phyloP scores from a whole-genome alignment of 1,284 basidiomycete genomes.

The Sanguinoderma infundibulare region DNA sequence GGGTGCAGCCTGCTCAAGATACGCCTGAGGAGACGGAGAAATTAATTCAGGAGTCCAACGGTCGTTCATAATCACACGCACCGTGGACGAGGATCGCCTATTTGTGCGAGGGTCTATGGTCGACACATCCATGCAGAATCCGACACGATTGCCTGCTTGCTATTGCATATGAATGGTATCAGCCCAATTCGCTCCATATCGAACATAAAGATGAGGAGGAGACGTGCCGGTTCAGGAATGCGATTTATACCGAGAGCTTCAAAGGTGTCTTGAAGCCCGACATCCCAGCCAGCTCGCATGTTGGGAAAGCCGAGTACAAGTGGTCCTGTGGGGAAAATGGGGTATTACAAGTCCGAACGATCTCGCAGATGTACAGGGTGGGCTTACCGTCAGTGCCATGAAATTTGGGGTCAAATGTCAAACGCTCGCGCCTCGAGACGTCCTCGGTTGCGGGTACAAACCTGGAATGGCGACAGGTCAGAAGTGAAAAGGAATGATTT shows the following conservation, averaged over 20 bases:
- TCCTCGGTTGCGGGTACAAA: slow-evolving; percentile 8
- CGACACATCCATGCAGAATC: slow-evolving; percentile 3
- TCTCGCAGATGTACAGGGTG: neutral
- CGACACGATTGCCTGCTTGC: slow-evolving; percentile 3
- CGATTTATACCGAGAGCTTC: slow-evolving; percentile 1
- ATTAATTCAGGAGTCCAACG: neutral
- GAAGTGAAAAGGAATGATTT: neutral
- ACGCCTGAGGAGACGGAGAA: slow-evolving; percentile 15
- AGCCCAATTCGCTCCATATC: neutral
- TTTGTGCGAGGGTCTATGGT: slow-evolving; percentile 12
- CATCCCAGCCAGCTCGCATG: slow-evolving; percentile 2
- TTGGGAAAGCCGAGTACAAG: slow-evolving; percentile 6
- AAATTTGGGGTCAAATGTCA: slow-evolving; percentile 5
- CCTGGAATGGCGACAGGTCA: neutral
- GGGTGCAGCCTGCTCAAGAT: slow-evolving; percentile 19
- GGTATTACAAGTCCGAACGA: neutral
- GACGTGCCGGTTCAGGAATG: slow-evolving; percentile 3
- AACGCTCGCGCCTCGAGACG: neutral
- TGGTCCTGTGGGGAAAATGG: slow-evolving; percentile 3
- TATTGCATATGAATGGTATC: neutral
- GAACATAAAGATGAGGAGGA: neutral
- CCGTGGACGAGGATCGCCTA: slow-evolving; percentile 4
- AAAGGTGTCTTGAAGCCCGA: neutral
- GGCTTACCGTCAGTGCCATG: slow-evolving; percentile 10
- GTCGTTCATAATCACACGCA: neutral